These are phyloP conservation scores for Coemansia sp. DNA, from an alignment of 192 early-diverging fungal species.

Conservation along the genomic window DNA sequence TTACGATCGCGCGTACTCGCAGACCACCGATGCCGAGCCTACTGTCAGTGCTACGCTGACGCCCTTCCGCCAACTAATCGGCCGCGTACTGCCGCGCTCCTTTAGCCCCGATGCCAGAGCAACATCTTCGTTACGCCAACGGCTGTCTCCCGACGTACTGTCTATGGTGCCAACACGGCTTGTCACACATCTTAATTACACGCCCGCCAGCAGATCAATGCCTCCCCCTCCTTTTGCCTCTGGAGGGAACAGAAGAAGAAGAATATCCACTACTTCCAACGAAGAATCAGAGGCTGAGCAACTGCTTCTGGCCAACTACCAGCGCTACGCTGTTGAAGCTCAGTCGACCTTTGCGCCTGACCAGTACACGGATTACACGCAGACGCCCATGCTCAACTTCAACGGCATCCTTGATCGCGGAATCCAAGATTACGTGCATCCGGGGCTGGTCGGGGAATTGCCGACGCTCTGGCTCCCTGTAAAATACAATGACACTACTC, in stretches of 20 bases:
- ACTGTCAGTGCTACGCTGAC: slow-evolving; percentile 17
- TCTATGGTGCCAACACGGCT: background rate
- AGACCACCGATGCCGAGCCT: slow-evolving; percentile 19
- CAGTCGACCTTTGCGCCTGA: slow-evolving; percentile 49
- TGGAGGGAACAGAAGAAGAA: background rate
- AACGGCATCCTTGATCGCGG: slow-evolving; percentile 74
- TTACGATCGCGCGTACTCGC: slow-evolving; percentile 47
- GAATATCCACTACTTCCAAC: background rate
- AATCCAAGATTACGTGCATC: slow-evolving; percentile 68
- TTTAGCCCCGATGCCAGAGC: slow-evolving; percentile 10
- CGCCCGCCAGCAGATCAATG: background rate
- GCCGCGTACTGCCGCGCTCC: slow-evolving; percentile 31
- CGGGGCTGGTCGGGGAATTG: slow-evolving; percentile 67
- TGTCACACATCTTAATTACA: slow-evolving; percentile 43
- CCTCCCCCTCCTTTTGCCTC: background rate
- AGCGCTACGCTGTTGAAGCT: slow-evolving; percentile 45
- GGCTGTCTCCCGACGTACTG: no score
- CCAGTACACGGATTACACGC: slow-evolving; percentile 65
- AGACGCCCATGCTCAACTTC: slow-evolving; percentile 78
- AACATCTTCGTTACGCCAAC: background rate
- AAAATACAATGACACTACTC: background rate
- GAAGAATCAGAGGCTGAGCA: slow-evolving; percentile 8
- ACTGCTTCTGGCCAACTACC: slow-evolving; percentile 47
- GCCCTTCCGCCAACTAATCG: slow-evolving; percentile 35
- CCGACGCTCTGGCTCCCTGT: slow-evolving; percentile 77